Base-by-base conservation (phyloP, 1,284 basidiomycete genomes). In the Amylostereum chailletii region DNA sequence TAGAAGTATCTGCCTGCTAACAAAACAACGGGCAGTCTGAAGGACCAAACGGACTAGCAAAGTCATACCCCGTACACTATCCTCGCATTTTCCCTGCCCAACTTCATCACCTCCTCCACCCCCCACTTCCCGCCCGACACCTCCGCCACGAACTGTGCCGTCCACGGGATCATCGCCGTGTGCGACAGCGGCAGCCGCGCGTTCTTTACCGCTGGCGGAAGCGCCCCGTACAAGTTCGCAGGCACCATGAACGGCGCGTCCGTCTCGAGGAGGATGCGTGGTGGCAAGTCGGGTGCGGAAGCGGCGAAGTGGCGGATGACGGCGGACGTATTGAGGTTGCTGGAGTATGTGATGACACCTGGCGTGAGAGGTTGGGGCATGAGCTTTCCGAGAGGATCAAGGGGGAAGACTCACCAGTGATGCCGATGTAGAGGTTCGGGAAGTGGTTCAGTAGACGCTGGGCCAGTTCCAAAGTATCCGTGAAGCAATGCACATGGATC, bases 241-340 rank as follows among this genome's bases (percentile, higher is more conserved):
- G 88, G 89, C 0, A 83, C 72, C 88, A 91, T 91, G 67, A 76
- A 91, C 0, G 89, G 88, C 0, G 86, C 87, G 55, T 91, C 88
- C 0, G 89, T 90, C 64, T 91, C 89, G 2, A 90, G 71, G 0
- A 91, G 64, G 55, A 89, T 81, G 42, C 84, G 79, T 8, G 50
- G 43, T 29, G 59, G 9, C 19, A 19, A 19, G 19, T 19, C 19
- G 26, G 55, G 31, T 42, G 52, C 57, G 52, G 56, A 54, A 39
- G 64, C 45, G 2, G 66, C 61, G 68, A 87, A 75, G 33, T 74
- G 67, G 1, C 71, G 71, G 33, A 89, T 68, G 46, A 85, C 74
- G 3, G 66, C 65, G 19, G 83, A 66, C 0, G 87, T 90, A 57
- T 89, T 79, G 38, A 71, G 55, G 56, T 90, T 90, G 0, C 79